phyloP scores from a whole-genome alignment of 2,329 filamentous ascomycete species.

The Xylaria polymorpha region DNA sequence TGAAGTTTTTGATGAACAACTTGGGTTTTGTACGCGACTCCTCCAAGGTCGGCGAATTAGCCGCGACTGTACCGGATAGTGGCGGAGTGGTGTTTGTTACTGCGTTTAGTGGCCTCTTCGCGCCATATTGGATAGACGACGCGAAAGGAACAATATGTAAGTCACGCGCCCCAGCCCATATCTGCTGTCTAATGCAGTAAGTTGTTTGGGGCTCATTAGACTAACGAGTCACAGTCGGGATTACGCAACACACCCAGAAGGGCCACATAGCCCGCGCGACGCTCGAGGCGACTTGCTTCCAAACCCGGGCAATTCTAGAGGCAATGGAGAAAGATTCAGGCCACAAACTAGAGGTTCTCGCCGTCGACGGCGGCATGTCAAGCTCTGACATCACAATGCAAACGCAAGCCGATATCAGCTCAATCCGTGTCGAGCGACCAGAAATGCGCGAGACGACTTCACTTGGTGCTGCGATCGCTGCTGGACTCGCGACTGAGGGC shows the following conservation, averaged over 20 bases:
- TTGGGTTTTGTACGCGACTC: conserved; percentile 68
- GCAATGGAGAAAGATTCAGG: conserved; percentile 90
- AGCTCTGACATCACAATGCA: conserved; percentile 92
- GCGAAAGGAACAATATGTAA: conserved; percentile 86
- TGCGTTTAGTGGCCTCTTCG: conserved; percentile 90
- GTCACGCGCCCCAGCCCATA: conserved; percentile 45
- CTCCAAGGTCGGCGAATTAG: conserved; percentile 62
- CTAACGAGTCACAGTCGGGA: conserved; percentile 67
- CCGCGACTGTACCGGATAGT: conserved; percentile 71
- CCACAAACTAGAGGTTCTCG: conserved; percentile 77
- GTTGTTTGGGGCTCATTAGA: background rate
- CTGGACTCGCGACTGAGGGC: conserved; percentile 79
- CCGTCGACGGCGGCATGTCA: conserved; percentile 90
- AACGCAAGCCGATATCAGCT: conserved; percentile 86
- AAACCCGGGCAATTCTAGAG: conserved; percentile 90
- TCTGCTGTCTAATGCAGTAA: background rate
- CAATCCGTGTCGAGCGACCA: conserved; percentile 84
- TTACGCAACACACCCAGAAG: conserved; percentile 85
- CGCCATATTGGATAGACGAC: conserved; percentile 95
- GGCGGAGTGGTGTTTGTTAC: conserved; percentile 90
- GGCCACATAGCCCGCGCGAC: conserved; percentile 91
- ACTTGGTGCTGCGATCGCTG: conserved; percentile 87
- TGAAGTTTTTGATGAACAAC: conserved; percentile 78
- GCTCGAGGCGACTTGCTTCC: conserved; percentile 90
- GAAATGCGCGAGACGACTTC: conserved; percentile 92